Evolutionary conservation across 257 asterid genomes (phyloP).

Genomic region (Gentiana dahurica): DNA sequence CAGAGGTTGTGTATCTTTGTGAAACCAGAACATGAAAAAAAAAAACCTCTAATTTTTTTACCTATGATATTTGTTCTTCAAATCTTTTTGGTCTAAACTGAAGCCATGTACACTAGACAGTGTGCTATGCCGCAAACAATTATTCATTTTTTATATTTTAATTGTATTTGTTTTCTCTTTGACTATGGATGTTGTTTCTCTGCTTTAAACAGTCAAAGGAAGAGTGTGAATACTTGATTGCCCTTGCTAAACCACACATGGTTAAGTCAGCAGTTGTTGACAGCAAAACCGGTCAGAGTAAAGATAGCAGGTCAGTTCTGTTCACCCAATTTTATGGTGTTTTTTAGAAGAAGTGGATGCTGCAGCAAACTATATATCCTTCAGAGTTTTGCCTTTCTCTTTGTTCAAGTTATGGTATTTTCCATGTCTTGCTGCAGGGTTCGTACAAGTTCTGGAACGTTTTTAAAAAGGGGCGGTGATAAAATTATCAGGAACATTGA

Average conservation of each 20-base stretch:
- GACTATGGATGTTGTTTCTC: conserved; percentile 5
- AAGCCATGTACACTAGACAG: too few species aligned
- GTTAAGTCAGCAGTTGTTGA: conserved; percentile 61
- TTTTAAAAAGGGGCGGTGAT: conserved; percentile 57
- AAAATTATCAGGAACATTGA: conserved; percentile 49
- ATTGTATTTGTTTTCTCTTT: conserved; percentile 1
- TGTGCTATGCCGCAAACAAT: too few species aligned
- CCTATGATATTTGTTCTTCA: too few species aligned
- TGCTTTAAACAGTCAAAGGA: conserved; percentile 49
- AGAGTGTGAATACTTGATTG: conserved; percentile 73
- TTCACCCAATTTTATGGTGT: conserved; percentile 3
- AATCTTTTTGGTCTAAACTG: too few species aligned
- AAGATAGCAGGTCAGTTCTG: conserved; percentile 57
- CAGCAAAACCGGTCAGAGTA: conserved; percentile 63
- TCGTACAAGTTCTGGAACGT: conserved; percentile 80
- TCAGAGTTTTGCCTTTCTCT: neutral
- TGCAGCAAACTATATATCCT: neutral
- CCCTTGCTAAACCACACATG: conserved; percentile 67
- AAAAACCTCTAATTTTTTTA: too few species aligned
- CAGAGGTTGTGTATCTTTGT: too few species aligned
- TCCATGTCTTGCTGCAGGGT: conserved; percentile 37
- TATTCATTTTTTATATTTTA: too few species aligned
- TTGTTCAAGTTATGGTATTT: neutral
- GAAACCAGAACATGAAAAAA: too few species aligned
- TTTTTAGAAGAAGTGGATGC: neutral